Conservation (phyloP, 768 basidiomycete species). For the Agrocybe pediades region DNA sequence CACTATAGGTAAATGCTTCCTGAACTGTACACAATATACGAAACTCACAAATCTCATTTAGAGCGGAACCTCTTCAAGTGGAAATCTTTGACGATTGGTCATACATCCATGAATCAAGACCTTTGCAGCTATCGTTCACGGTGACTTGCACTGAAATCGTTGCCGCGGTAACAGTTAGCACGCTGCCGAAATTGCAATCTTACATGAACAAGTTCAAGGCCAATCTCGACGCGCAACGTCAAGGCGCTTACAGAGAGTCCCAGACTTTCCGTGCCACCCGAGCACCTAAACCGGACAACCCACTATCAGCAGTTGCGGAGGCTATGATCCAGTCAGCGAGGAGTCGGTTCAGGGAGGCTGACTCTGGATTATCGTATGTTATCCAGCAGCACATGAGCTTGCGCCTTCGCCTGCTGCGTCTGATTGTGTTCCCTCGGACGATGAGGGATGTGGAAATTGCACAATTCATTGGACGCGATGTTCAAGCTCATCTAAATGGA, state of each 20-base stretch:
- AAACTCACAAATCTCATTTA: slow-evolving; percentile 27
- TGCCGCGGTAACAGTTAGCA: slow-evolving; percentile 68
- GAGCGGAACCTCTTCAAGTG: slow-evolving; percentile 78
- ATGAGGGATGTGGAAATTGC: slow-evolving; percentile 80
- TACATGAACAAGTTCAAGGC: slow-evolving; percentile 75
- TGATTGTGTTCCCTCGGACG: slow-evolving; percentile 78
- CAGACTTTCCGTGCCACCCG: slow-evolving; percentile 73
- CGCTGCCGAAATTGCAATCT: slow-evolving; percentile 75
- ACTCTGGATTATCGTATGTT: slow-evolving; percentile 55
- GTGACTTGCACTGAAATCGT: slow-evolving; percentile 70
- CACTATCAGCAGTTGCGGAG: slow-evolving; percentile 83
- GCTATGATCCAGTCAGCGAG: slow-evolving; percentile 80
- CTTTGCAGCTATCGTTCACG: slow-evolving; percentile 73
- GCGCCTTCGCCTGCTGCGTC: slow-evolving; percentile 59
- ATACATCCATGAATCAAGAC: slow-evolving; percentile 39
- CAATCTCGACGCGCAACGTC: slow-evolving; percentile 71
- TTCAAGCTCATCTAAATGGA: slow-evolving; percentile 73
- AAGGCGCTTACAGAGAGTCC: slow-evolving; percentile 80
- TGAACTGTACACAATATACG: neutral
- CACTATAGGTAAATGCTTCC: slow-evolving; percentile 74
- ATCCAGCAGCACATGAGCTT: slow-evolving; percentile 79
- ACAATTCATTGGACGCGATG: slow-evolving; percentile 67
- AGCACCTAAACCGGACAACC: slow-evolving; percentile 75
- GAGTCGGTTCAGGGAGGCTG: slow-evolving; percentile 69
- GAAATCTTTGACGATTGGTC: slow-evolving; percentile 86